Conservation (phyloP, 768 basidiomycete species). For the Rhizopogon salebrosus region DNA sequence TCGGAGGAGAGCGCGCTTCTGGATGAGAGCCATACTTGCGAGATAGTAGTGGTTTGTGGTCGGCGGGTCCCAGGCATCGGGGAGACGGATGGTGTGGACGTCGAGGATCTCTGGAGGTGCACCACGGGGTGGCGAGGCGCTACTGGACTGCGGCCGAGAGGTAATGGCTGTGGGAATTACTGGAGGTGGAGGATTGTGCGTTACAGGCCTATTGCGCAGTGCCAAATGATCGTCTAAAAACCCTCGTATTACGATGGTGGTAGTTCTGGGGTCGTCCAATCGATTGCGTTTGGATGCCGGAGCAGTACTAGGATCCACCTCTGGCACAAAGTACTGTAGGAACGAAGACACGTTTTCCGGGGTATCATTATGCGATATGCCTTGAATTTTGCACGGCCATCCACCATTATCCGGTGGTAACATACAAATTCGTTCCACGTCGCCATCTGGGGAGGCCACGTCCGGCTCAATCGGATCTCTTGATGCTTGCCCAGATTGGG, state of each 20-base stretch:
- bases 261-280: not conserved
- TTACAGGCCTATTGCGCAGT: not conserved
- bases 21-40: slow-evolving; percentile 62
- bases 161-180: not conserved
- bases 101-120: slow-evolving; percentile 39
- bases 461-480: not conserved
- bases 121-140: slow-evolving; percentile 11
- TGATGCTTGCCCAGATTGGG: not conserved
- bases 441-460: not conserved
- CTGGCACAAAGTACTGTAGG: not conserved
- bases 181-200: not conserved
- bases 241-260: not conserved
- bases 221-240: not conserved
- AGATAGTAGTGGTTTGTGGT: slow-evolving; percentile 53
- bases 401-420: not conserved
- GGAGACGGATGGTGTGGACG: slow-evolving; percentile 40
- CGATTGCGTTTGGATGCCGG: not conserved
- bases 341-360: not conserved
- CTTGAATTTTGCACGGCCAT: not conserved
- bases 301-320: not conserved
- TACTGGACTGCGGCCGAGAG: not conserved
- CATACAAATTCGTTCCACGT: not conserved
- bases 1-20: slow-evolving; percentile 58
- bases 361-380: not conserved
- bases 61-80: slow-evolving; percentile 28